Base-by-base conservation (phyloP, 129 eudicot species). In the Arctium minus region DNA sequence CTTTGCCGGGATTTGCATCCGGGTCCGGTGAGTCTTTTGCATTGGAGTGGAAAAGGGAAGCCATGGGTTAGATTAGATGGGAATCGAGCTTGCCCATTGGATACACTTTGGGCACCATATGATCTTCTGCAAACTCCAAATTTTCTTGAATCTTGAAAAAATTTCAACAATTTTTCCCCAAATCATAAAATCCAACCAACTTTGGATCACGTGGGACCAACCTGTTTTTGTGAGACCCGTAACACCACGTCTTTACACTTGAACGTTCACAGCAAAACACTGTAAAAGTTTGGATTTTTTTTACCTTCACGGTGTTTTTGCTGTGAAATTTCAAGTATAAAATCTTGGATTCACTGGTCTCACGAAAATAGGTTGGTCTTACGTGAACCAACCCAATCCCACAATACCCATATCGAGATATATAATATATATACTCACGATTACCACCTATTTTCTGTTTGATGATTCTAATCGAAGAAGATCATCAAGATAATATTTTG, bases 31-130 rank as follows among this genome's bases (percentile, higher is more conserved):
- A 94, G 98, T 79, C 85, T 94, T 22, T 48, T 94, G 85, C 98
- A 94, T 85, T 94, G 98, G 98, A 92, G 97, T 73, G 98, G 98
- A 0, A 94, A 94, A 79, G 98, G 98, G 53, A 94, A 94, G 86
- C 98, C 98, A 1, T 94, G 98, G 98, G 98, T 81, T 67, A 80
- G 98, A 62, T 82, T 94, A 67, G 98, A 94, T 42, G 90, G 85
- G 0, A 84, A 83, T 76, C 84, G 92, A 38, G 94, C 92, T 22
- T 94, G 98, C 68, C 98, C 98, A 0, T 60, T 94, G 76, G 98
- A 94, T 86, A 88, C 89, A 31, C 79, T 94, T 17, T 94, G 98
- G 98, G 97, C 96, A 13, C 98, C 98, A 8, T 94, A 92, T 84
- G 98, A 94, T 89, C 87, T 94, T 72, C 74, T 94, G 37, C 87